These are phyloP conservation scores for Mycena epipterygia DNA, from an alignment of 768 basidiomycete species.

Conservation along the genomic window DNA sequence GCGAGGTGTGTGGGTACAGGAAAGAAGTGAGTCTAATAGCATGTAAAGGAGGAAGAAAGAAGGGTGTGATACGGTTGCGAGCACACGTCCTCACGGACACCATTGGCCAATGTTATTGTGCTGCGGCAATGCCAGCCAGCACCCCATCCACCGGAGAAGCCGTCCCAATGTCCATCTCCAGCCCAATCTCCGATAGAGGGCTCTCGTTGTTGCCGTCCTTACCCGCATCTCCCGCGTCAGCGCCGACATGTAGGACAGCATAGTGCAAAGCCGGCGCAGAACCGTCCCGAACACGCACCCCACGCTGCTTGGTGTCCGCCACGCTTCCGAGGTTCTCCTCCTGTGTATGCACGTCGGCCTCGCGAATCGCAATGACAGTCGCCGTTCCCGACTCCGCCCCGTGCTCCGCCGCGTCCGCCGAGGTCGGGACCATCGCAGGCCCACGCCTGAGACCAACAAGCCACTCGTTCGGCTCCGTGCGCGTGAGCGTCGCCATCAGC, in stretches of 20 bases:
- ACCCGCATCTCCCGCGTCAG: no score
- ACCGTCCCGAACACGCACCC: background rate
- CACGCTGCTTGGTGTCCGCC: background rate
- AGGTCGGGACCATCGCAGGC: background rate
- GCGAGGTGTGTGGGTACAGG: no score
- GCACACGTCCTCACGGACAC: no score
- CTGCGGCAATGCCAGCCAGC: background rate
- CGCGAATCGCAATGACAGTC: background rate
- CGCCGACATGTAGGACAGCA: no score
- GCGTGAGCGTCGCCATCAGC: constrained; percentile 58
- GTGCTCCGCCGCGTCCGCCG: background rate
- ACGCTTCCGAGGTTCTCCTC: background rate
- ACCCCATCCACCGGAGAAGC: background rate
- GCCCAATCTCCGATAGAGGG: background rate
- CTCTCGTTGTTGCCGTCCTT: background rate
- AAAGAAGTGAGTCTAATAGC: no score
- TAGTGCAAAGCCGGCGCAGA: background rate
- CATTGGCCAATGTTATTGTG: background rate
- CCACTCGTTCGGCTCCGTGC: background rate
- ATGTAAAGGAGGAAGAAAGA: no score
- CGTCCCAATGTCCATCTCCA: background rate
- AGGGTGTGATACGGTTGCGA: no score
- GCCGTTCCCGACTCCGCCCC: background rate
- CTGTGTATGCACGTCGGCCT: background rate
- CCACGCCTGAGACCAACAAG: background rate